Base-by-base conservation (phyloP, 202 grass and related monocot genomes). In the Digitaria exilis region DNA sequence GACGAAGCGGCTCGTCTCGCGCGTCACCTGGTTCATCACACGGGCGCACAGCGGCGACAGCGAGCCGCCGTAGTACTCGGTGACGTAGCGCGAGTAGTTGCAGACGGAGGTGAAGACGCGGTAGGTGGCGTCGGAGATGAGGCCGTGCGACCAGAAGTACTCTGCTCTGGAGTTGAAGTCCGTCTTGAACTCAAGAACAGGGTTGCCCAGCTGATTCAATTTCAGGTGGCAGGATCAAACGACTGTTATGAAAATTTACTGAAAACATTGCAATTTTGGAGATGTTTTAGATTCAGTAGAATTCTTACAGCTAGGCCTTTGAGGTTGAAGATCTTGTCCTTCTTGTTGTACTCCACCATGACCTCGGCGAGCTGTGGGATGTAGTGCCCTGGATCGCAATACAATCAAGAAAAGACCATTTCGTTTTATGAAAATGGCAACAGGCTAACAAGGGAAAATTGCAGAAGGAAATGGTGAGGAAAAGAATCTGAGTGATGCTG, bases 151-250 rank as follows among this genome's bases (percentile, higher is more conserved):
- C 96, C 96, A 98, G 87, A 98, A 95, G 71, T 90, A 98, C 73
- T 98, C 91, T 2, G 96, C 90, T 5, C 96, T 88, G 9, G 96
- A 93, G 75, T 98, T 98, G 92, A 98, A 98, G 79, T 98, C 96
- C 9, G 96, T 95, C 56, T 80, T 43, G 88, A 95, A 98, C 73
- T 98, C 91, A 7, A 98, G 91, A 31, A 98, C 96, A 3, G 96
- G 96, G 65, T 98, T 98, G 1, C 96, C 96, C 7, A 98, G 57
- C 96, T 98, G 73, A 41, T 39, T 0, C 8, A 46, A 15, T 32
- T 65, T 39, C 7, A 39, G 37, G 37, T 39, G 7, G 2, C 61
- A 63, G 29, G 19, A 6, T 19, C 2, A 19, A 19, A n/a, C 13
- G 17, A 44, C 6, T 44, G 5, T 9, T 44, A 10, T 10, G 8